These are phyloP conservation scores for Blastomyces percursus DNA, from an alignment of 2,329 filamentous ascomycete species.

Conservation along the genomic window DNA sequence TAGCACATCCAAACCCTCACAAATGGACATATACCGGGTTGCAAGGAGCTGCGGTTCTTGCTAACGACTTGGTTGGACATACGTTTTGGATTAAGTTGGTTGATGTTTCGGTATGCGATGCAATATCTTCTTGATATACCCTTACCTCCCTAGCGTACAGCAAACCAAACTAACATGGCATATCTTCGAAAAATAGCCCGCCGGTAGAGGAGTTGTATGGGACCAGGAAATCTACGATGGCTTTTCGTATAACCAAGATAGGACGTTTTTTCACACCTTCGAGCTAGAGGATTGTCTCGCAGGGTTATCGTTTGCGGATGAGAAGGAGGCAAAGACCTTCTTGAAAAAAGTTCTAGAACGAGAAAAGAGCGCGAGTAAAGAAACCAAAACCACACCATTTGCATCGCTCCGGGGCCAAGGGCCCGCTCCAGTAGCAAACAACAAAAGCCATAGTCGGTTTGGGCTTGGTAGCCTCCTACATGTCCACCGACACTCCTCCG, in stretches of 20 bases:
- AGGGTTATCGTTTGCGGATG: slow-evolving; percentile 83
- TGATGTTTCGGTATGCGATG: slow-evolving; percentile 69
- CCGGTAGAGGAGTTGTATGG: slow-evolving; percentile 80
- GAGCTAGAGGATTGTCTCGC: slow-evolving; percentile 88
- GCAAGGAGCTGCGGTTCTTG: slow-evolving; percentile 81
- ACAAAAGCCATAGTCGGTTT: slow-evolving; percentile 41
- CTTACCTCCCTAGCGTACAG: background rate
- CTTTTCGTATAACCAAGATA: slow-evolving; percentile 91
- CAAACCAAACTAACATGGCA: background rate
- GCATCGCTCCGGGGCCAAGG: slow-evolving; percentile 40
- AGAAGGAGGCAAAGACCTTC: slow-evolving; percentile 95
- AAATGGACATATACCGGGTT: slow-evolving; percentile 92
- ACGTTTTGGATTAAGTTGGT: slow-evolving; percentile 98
- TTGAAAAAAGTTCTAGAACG: slow-evolving; percentile 95
- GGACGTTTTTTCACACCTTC: slow-evolving; percentile 95
- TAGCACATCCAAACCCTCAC: slow-evolving; percentile 73
- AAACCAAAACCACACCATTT: slow-evolving; percentile 69
- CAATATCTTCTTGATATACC: background rate
- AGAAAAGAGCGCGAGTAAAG: slow-evolving; percentile 89
- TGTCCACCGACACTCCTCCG: slow-evolving; percentile 40
- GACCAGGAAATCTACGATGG: slow-evolving; percentile 96
- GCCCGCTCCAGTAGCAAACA: slow-evolving; percentile 33
- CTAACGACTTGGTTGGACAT: slow-evolving; percentile 87
- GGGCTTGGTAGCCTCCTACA: slow-evolving; percentile 40
- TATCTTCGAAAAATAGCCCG: slow-evolving; percentile 42